A percentile compares a stretch with the other conserved stretches of the same genome.
phyloP scores from a whole-genome alignment of 2,329 filamentous ascomycete species.

The Clonostachys rhizophaga region DNA sequence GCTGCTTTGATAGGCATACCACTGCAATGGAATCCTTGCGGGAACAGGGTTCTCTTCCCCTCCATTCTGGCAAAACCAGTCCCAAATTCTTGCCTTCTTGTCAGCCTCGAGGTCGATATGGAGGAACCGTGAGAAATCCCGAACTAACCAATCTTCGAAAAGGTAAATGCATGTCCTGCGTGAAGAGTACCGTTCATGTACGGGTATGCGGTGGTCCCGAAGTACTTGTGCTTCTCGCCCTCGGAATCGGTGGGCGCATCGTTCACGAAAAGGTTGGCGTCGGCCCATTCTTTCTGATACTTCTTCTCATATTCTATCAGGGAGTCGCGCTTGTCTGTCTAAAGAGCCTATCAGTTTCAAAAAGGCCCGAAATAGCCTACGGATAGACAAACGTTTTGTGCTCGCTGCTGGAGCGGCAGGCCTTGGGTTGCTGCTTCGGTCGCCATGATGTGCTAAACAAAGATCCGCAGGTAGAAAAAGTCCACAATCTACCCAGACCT shows the following conservation, averaged over 20 bases:
- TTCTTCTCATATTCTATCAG: slow-evolving; percentile 84
- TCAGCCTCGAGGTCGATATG: neutral
- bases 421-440: no score
- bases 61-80: slow-evolving; percentile 85
- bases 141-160: slow-evolving; percentile 66
- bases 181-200: slow-evolving; percentile 90
- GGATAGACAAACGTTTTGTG: no score
- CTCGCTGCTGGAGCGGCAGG: no score
- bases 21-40: slow-evolving; percentile 87
- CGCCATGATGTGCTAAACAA: no score
- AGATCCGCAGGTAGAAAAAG: no score
- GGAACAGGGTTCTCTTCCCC: slow-evolving; percentile 82
- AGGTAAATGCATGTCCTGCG: slow-evolving; percentile 88
- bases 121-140: neutral
- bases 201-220: slow-evolving; percentile 51
- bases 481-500: no score
- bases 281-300: slow-evolving; percentile 68
- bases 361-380: no score
- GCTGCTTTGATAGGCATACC: slow-evolving; percentile 98
- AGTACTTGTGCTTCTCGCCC: slow-evolving; percentile 82
- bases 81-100: slow-evolving; percentile 56
- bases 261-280: slow-evolving; percentile 67
- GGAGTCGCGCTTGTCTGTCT: slow-evolving; percentile 84
- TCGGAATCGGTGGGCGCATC: slow-evolving; percentile 78
- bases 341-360: no score